phyloP scores from a whole-genome alignment of 129 eudicot species.

The Tanacetum coccineum region DNA sequence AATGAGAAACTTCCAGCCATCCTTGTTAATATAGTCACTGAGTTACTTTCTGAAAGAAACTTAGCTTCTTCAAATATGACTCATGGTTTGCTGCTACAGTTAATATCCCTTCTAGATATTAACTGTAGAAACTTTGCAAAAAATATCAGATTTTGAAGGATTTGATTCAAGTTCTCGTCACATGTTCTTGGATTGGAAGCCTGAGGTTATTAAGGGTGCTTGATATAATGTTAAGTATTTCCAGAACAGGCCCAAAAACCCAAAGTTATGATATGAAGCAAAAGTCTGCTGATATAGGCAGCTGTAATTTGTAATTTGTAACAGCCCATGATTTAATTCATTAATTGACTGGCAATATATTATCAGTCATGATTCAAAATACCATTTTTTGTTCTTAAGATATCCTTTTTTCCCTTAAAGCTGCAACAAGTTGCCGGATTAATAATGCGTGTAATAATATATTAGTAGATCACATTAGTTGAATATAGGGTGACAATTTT shows the following conservation, averaged over 20 bases:
- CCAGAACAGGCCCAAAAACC: constrained; percentile 54
- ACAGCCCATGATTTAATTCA: constrained; percentile 28
- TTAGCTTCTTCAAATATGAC: constrained; percentile 55
- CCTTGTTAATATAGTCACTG: constrained; percentile 54
- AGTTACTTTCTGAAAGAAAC: constrained; percentile 45
- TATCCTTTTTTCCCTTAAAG: too few relatives aligned
- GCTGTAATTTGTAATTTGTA: constrained; percentile 22
- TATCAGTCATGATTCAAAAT: too few relatives aligned
- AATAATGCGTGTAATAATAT: too few relatives aligned
- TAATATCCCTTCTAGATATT: constrained; percentile 67
- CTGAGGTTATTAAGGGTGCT: constrained; percentile 45
- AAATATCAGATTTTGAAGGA: constrained; percentile 52
- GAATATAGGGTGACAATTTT: too few relatives aligned
- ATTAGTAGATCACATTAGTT: too few relatives aligned
- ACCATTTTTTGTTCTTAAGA: too few relatives aligned
- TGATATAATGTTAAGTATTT: constrained; percentile 74
- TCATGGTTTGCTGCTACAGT: constrained; percentile 81
- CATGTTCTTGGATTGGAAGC: constrained; percentile 70
- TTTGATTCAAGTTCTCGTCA: constrained; percentile 49
- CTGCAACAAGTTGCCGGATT: too few relatives aligned
- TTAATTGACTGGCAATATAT: too few relatives aligned
- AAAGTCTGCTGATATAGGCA: constrained; percentile 13
- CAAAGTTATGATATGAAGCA: constrained; percentile 31
- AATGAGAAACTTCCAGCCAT: constrained; percentile 73
- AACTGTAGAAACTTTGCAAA: constrained; percentile 69